Evolutionary conservation across 495 filamentous ascomycete species (phyloP), one percentile per base, ranked within the genome.

Genomic region (Hypomontagnella monticulosa): DNA sequence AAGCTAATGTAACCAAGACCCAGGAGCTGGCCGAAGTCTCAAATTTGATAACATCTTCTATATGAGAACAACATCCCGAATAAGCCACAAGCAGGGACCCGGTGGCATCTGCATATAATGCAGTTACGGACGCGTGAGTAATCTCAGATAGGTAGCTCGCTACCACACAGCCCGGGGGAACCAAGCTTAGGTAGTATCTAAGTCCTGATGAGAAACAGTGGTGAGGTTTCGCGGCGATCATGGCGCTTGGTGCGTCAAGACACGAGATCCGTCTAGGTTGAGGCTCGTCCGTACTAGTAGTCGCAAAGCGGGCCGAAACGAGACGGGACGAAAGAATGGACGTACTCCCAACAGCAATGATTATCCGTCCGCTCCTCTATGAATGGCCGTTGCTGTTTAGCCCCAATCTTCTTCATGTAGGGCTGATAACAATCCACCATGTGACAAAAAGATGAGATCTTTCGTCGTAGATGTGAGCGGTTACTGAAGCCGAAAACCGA

Each of bases 141-240:
- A 61, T 67, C 63, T 67, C 19, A 57, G 63, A 61, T 67, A 36
- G 55, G 62, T 42, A 66, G 50, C 32, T 61, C 27, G 32, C 40
- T 53, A 54, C 40, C 48, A 42, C 62, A 49, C 50, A 32, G 41
- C 19, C 44, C 43, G 56, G 56, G 49, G 43, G 56, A 34, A 47
- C 30, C 30, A 41, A 16, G 33, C 0, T 4, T 23, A 34, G 15
- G 49, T 66, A 50, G 43, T 19, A 60, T 46, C 34, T 30, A 30
- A 46, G 40, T 33, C 55, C 34, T 43, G 43, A 38, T 27, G 32
- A 49, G 49, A 50, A 46, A 55, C 57, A 27, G 32, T 49, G 30
- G 23, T 41, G 44, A 57, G 42, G 27, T 44, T 50, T 66, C 43
- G 30, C 44, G 16, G 30, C 40, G 27, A 53, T 41, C 33, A 33